phyloP scores from a whole-genome alignment of 768 basidiomycete species.

The Podaxis pistillaris region DNA sequence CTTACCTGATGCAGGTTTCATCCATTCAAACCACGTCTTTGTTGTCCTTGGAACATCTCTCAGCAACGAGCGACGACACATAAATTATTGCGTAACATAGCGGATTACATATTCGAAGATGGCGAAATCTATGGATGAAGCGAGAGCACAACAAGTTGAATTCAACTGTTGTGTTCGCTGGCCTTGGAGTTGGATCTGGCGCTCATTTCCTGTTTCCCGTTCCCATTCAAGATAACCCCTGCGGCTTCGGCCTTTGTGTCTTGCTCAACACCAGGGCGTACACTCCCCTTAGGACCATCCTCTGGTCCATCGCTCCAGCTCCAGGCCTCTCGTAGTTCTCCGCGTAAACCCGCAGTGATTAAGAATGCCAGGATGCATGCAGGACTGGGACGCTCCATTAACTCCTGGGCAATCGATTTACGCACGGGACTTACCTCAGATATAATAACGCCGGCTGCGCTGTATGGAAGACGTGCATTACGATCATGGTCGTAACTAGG shows the following conservation, averaged over 20 bases:
- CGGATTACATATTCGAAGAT: no score
- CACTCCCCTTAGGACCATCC: conserved; percentile 21
- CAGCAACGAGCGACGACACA: background rate
- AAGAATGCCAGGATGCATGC: conserved; percentile 74
- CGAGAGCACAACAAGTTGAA: no score
- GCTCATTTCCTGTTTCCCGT: background rate
- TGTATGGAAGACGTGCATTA: conserved; percentile 75
- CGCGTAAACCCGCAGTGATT: conserved; percentile 52
- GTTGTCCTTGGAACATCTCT: background rate
- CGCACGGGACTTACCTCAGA: conserved; percentile 56
- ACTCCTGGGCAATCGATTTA: background rate
- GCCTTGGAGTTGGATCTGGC: background rate
- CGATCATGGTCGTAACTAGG: conserved; percentile 71
- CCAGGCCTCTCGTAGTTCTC: conserved; percentile 74
- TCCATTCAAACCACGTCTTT: background rate
- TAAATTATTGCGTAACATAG: background rate
- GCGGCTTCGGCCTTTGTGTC: conserved; percentile 15
- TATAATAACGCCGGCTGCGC: conserved; percentile 95
- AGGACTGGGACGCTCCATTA: conserved; percentile 42
- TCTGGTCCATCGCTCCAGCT: conserved; percentile 61
- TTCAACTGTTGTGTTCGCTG: background rate
- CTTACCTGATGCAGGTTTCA: background rate
- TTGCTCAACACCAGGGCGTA: conserved; percentile 3
- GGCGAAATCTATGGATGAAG: no score
- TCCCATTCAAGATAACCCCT: conserved; percentile 7